phyloP scores from a whole-genome alignment of 2,329 filamentous ascomycete genomes.

The Endoconidiophora polonica region DNA sequence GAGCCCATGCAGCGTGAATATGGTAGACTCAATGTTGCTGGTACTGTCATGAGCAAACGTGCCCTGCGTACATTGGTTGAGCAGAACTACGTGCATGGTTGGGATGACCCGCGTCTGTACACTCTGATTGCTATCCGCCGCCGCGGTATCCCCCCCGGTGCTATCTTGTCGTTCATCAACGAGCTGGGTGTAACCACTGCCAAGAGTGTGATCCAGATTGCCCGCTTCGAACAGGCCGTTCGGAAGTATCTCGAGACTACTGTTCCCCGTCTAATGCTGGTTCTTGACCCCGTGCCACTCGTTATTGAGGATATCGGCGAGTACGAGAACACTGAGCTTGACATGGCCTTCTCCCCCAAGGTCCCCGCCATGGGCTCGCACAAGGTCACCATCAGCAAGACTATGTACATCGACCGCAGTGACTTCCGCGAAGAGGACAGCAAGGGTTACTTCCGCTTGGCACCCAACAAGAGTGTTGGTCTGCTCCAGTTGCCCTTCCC shows the following conservation, averaged over 20 bases:
- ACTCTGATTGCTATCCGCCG: slow-evolving; percentile 72
- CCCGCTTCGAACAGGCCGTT: slow-evolving; percentile 71
- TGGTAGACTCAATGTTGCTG: slow-evolving; percentile 48
- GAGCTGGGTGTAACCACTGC: slow-evolving; percentile 82
- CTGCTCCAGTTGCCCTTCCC: slow-evolving; percentile 56
- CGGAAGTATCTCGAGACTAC: slow-evolving; percentile 75
- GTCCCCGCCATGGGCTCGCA: slow-evolving; percentile 50
- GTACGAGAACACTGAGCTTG: slow-evolving; percentile 42
- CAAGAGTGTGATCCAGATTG: slow-evolving; percentile 60
- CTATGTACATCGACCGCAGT: slow-evolving; percentile 67
- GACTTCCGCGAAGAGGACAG: slow-evolving; percentile 65
- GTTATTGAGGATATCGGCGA: slow-evolving; percentile 65
- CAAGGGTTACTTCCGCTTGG: slow-evolving; percentile 64
- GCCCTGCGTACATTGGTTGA: slow-evolving; percentile 66
- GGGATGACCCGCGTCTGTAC: slow-evolving; percentile 84
- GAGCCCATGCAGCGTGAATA: slow-evolving; percentile 89
- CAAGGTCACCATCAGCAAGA: slow-evolving; percentile 50
- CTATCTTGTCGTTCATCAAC: slow-evolving; percentile 76
- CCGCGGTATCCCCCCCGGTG: slow-evolving; percentile 72
- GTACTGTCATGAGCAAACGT: slow-evolving; percentile 76
- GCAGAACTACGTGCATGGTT: slow-evolving; percentile 62
- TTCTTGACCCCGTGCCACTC: slow-evolving; percentile 71
- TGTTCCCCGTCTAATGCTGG: slow-evolving; percentile 75
- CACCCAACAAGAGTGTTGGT: slow-evolving; percentile 61
- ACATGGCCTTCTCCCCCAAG: slow-evolving; percentile 71